A percentile compares a stretch with the other conserved stretches of the same genome.
phyloP scores from a whole-genome alignment of 768 basidiomycete species.

The Rhodotorula graminis region DNA sequence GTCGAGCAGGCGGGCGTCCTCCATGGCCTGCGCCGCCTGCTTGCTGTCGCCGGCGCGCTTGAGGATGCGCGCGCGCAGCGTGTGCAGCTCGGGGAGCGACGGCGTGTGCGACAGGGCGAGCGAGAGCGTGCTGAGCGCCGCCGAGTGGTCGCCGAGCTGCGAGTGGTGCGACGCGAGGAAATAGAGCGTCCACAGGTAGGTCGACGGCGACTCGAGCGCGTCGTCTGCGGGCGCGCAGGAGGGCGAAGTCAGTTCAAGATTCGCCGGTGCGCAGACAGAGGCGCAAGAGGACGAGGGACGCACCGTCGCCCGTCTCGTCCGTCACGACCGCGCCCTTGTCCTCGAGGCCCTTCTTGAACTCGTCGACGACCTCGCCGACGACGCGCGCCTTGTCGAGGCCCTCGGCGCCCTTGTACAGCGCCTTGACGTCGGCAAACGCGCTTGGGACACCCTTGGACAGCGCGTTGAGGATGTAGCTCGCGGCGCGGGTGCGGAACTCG shows the following conservation, averaged over 20 bases:
- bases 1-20: constrained; percentile 78
- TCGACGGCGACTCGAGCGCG: constrained; percentile 62
- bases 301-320: constrained; percentile 10
- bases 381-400: constrained; percentile 60
- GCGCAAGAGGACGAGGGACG: neutral
- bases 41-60: constrained; percentile 77
- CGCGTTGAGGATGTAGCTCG: constrained; percentile 63
- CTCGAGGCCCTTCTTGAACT: constrained; percentile 24
- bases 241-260: too few relatives aligned
- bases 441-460: constrained; percentile 85
- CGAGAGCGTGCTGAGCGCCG: constrained; percentile 61
- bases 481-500: constrained; percentile 60
- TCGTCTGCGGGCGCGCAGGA: too few relatives aligned
- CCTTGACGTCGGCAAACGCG: constrained; percentile 84
- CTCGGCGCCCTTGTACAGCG: constrained; percentile 58
- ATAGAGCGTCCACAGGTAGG: constrained; percentile 90
- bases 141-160: neutral
- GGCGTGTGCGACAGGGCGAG: constrained; percentile 77
- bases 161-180: constrained; percentile 76
- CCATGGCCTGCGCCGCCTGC: constrained; percentile 68
- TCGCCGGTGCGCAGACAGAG: neutral
- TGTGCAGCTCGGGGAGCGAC: constrained; percentile 82
- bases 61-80: constrained; percentile 71
- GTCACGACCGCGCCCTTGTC: constrained; percentile 38
- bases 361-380: constrained; percentile 66